Base-by-base conservation (phyloP, 1,284 basidiomycete genomes). In the Ustilago tritici region DNA sequence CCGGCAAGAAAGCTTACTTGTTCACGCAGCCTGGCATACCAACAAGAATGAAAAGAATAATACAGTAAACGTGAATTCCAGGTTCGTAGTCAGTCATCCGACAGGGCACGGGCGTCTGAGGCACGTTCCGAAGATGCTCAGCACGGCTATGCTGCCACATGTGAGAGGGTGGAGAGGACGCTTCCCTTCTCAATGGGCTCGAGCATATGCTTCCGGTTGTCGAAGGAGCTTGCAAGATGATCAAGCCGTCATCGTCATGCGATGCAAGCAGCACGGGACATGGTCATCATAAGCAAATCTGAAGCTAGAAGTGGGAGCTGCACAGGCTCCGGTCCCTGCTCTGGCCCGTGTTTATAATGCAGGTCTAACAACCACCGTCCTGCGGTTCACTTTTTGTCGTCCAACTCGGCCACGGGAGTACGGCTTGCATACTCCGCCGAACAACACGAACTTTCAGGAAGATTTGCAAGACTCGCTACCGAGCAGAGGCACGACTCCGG, bases 321-420 rank as follows among this genome's bases (percentile, higher is more conserved):
- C 23, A 28, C 23, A 28, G 23, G 23, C 23, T 23, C 23, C 23
- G 23, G 23, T 28, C 23, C 38, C 15, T 40, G 10, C 38, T 17
- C 10, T 11, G 38, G 11, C 38, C 38, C 38, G 28, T 52, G 49
- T 52, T 52, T n/a, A 11, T 9, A 7, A 52, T n/a, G 9, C 32
- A 35, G 35, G 54, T 56, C 38, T 56, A 56, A 56, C 54, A 56
- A 17, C 3, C 5, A 7, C 8, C 8, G 28, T 12, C 49, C 5
- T 9, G n/a, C 15, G 6, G 3, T 31, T n/a, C 11, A 50, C 6
- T 10, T 11, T 40, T 50, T 28, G 49, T 50, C 23, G 23, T 32
- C 6, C 23, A 14, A 11, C 62, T 64, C 62, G 62, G 62, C 62
- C 53, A 57, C 56, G 62, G 56, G 49, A 52, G 28, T 36, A 17